Evolutionary conservation across 345 rosid genomes (phyloP).

Genomic region (Salix suchowensis): DNA sequence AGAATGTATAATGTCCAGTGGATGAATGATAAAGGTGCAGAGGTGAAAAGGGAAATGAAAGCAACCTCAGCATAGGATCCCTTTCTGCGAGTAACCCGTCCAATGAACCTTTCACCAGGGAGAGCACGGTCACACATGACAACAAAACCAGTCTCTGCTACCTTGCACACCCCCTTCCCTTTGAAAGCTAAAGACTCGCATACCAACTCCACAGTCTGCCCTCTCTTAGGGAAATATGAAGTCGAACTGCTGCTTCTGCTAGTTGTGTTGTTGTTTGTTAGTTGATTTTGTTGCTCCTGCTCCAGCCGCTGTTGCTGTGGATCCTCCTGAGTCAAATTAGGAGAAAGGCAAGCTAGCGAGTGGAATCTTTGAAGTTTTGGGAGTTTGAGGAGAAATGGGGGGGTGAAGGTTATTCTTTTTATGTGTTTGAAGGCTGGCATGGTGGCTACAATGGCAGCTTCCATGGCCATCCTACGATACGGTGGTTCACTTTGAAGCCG

Average conservation of each 20-base stretch:
- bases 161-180: conserved; percentile 83
- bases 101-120: conserved; percentile 86
- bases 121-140: conserved; percentile 86
- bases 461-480: not conserved
- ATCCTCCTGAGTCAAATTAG: conserved; percentile 22
- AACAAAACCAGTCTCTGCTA: conserved; percentile 71
- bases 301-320: not conserved
- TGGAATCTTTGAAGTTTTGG: conserved; percentile 27
- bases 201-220: conserved; percentile 71
- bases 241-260: not conserved
- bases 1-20: no score
- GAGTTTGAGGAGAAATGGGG: conserved; percentile 32
- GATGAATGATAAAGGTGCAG: not conserved
- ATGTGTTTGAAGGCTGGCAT: conserved; percentile 40
- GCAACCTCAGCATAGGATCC: conserved; percentile 82
- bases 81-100: conserved; percentile 76
- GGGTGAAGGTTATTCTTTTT: not conserved
- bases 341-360: conserved; percentile 33
- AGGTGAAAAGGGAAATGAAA: not conserved
- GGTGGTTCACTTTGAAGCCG: not conserved
- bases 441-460: conserved; percentile 29
- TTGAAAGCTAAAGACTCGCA: conserved; percentile 89
- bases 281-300: not conserved
- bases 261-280: conserved; percentile 6
- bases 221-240: conserved; percentile 70